Percentiles rank a stretch among this genome's conserved stretches.
Conservation (phyloP, 2,329 filamentous ascomycete genomes). For the Chaetomium sp. region DNA sequence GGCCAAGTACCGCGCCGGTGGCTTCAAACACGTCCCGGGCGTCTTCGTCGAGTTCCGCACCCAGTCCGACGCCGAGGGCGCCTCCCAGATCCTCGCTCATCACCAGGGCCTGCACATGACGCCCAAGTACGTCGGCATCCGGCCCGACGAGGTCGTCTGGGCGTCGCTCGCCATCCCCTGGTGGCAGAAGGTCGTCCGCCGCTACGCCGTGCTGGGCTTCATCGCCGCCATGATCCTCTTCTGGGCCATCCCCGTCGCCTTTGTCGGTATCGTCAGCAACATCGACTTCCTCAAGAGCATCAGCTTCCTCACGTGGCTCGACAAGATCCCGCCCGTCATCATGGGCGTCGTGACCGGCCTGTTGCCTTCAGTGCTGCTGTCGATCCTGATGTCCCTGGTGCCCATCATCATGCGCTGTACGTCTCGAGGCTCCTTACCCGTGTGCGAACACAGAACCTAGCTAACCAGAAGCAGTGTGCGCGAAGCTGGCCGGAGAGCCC, state of each 20-base stretch:
- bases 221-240: slow-evolving; percentile 81
- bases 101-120: slow-evolving; percentile 86
- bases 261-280: slow-evolving; percentile 86
- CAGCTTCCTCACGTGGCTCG: slow-evolving; percentile 71
- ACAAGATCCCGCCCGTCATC: slow-evolving; percentile 68
- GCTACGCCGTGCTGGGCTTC: slow-evolving; percentile 69
- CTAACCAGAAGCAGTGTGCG: slow-evolving; percentile 58
- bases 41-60: slow-evolving; percentile 89
- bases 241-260: slow-evolving; percentile 74
- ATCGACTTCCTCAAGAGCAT: slow-evolving; percentile 68
- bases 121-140: slow-evolving; percentile 80
- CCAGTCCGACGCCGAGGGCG: slow-evolving; percentile 81
- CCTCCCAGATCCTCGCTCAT: slow-evolving; percentile 84
- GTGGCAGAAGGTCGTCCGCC: slow-evolving; percentile 80
- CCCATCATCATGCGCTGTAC: slow-evolving; percentile 77
- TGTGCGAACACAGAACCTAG: neutral
- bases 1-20: slow-evolving; percentile 64
- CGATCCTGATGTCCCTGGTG: slow-evolving; percentile 83
- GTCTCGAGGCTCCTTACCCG: slow-evolving; percentile 35
- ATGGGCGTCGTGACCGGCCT: slow-evolving; percentile 83
- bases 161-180: slow-evolving; percentile 77
- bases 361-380: slow-evolving; percentile 75
- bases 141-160: slow-evolving; percentile 86
- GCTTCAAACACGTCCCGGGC: slow-evolving; percentile 68
- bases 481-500: slow-evolving; percentile 77